A percentile compares a stretch with the other conserved stretches of the same genome.
phyloP scores from a whole-genome alignment of 495 filamentous ascomycete genomes.

The Trichocladium uniseriatum region DNA sequence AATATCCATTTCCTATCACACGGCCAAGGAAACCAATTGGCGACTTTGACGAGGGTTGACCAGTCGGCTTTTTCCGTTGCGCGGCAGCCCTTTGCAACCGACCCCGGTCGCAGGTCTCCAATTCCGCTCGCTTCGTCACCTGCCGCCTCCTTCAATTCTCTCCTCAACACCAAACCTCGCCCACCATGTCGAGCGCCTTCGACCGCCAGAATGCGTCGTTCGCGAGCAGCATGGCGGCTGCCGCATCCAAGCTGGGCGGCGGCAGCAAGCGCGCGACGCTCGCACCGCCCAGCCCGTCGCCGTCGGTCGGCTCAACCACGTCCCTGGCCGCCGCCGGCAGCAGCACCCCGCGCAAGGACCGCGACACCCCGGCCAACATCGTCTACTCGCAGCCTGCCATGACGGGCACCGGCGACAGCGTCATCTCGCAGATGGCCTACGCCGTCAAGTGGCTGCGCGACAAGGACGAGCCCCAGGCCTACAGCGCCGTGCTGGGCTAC shows the following conservation, averaged over 20 bases:
- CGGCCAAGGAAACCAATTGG: too few species aligned
- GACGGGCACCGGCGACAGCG: slow-evolving; percentile 66
- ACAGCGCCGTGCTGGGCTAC: slow-evolving; percentile 66
- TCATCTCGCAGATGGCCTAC: slow-evolving; percentile 77
- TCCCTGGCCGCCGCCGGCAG: slow-evolving; percentile 33
- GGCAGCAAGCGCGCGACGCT: slow-evolving; percentile 38
- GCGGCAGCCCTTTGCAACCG: too few species aligned
- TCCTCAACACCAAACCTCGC: not conserved
- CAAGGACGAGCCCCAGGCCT: slow-evolving; percentile 60
- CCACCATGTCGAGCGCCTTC: slow-evolving; percentile 42
- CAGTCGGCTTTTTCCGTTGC: too few species aligned
- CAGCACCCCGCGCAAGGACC: slow-evolving; percentile 42
- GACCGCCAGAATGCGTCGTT: slow-evolving; percentile 42
- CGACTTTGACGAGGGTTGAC: too few species aligned
- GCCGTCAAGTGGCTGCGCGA: slow-evolving; percentile 76
- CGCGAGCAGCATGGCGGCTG: slow-evolving; percentile 37
- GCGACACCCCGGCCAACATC: slow-evolving; percentile 39
- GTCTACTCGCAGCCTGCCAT: slow-evolving; percentile 71
- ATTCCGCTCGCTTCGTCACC: not conserved
- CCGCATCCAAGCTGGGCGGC: slow-evolving; percentile 37
- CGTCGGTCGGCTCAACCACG: slow-evolving; percentile 38
- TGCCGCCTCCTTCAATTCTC: not conserved
- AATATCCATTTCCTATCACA: too few species aligned
- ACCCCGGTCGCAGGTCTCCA: too few species aligned
- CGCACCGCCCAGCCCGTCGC: slow-evolving; percentile 29